phyloP scores from a whole-genome alignment of 257 asterid genomes.

The Ballota nigra region DNA sequence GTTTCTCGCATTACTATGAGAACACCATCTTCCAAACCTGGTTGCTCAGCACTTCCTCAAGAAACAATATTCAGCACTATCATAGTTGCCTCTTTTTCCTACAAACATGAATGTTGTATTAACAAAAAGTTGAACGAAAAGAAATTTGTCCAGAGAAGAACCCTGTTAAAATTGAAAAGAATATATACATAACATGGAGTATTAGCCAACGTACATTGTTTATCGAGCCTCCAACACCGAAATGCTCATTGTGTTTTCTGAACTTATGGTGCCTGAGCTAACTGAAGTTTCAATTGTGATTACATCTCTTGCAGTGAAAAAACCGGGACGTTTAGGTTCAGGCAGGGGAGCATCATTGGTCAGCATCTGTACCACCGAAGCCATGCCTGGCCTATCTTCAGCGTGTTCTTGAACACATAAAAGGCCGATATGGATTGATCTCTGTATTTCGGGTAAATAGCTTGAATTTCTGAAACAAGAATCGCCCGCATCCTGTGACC shows the following conservation, averaged over 20 bases:
- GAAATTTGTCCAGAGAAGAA: neutral
- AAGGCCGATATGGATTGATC: constrained; percentile 30
- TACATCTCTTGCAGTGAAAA: constrained; percentile 19
- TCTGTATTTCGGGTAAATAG: neutral
- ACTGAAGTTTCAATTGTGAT: neutral
- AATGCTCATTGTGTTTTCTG: neutral
- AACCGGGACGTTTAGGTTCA: constrained; percentile 27
- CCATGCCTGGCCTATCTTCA: constrained; percentile 32
- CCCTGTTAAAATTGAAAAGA: neutral
- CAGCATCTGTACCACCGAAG: constrained; percentile 28
- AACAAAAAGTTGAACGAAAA: too few relatives aligned
- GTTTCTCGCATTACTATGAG: too few relatives aligned
- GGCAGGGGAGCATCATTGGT: constrained; percentile 26
- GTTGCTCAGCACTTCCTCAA: too few relatives aligned
- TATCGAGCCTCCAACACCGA: neutral
- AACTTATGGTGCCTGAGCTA: neutral
- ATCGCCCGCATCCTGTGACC: constrained; percentile 21
- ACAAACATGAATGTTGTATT: too few relatives aligned
- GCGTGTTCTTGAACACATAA: constrained; percentile 30
- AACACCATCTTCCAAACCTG: too few relatives aligned
- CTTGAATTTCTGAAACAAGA: neutral
- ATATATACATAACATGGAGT: neutral
- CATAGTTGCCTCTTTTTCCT: too few relatives aligned
- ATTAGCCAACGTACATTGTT: neutral
- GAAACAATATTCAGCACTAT: too few relatives aligned